Evolutionary conservation across 2,329 filamentous ascomycete genomes (phyloP), one percentile per base, ranked within the genome.

Genomic region (Cladosporium sp.): DNA sequence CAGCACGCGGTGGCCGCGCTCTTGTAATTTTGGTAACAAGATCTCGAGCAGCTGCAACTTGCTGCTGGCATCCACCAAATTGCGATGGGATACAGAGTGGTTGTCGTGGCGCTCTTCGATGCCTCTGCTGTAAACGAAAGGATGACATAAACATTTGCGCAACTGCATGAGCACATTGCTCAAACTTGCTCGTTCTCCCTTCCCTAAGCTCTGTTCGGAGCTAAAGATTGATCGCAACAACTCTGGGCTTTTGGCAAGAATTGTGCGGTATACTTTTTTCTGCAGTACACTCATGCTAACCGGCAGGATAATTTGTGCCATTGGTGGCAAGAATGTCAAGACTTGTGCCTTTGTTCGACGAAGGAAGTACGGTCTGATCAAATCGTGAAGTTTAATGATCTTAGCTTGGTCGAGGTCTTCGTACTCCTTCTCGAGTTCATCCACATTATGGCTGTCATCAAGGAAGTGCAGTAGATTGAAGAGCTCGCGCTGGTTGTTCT

Each of bases 391-490:
- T 70, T 90, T 81, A 0, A 83, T 82, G 10, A 97, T 81, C 58
- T 92, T 96, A 25, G 95, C 88, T 49, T 88, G 86, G 8, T 89
- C 91, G 50, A 97, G 79, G n/a, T 89, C 84, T 4, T 78, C 78
- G 68, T 90, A 97, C 66, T 90, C 77, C 57, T 83, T 78, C 65
- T 97, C 93, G 2, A 97, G 77, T 19, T 81, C 74, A 34, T 83
- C 83, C 0, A 94, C 92, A 64, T 91, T 75, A 58, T 84, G 82
- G 0, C 76, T 78, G 6, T 85, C 81, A 67, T 99, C 91, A 42
- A 97, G 82, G 71, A 99, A 99, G 63, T 97, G 93, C 3, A 99
- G 76, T n/a, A 99, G 79, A 68, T 97, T 99, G 77, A 97, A 97
- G 0, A 99, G 78, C 71, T 99, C 94, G 47, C 91, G 83, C 64